phyloP scores from a whole-genome alignment of 2,329 filamentous ascomycete species.

The Lasiodiplodia sp. region DNA sequence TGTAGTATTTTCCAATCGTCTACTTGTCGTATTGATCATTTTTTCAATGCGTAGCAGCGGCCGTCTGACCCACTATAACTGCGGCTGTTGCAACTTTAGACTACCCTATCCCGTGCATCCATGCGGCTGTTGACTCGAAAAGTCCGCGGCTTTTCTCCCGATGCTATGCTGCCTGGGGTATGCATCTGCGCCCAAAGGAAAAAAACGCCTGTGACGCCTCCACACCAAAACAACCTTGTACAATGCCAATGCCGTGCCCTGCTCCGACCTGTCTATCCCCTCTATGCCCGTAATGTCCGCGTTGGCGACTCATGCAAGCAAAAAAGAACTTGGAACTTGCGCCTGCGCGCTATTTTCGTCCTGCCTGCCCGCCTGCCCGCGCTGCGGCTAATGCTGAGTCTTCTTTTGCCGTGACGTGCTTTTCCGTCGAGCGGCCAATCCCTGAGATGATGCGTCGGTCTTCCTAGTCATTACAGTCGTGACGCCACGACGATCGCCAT shows the following conservation, averaged over 20 bases:
- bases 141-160: constrained; percentile 28
- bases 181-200: constrained; percentile 26
- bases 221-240: constrained; percentile 29
- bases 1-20: constrained; percentile 25
- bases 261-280: constrained; percentile 20
- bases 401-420: constrained; percentile 12
- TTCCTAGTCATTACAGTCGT: constrained; percentile 28
- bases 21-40: constrained; percentile 28
- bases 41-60: constrained; percentile 28
- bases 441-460: constrained; percentile 22
- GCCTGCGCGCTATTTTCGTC: constrained; percentile 25
- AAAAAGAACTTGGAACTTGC: constrained; percentile 25
- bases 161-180: constrained; percentile 29
- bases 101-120: constrained; percentile 27
- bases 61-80: constrained; percentile 30
- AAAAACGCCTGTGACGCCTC: constrained; percentile 30
- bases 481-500: constrained; percentile 25
- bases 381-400: constrained; percentile 8
- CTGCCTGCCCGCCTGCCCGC: not conserved
- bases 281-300: constrained; percentile 26
- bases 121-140: constrained; percentile 29
- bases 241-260: constrained; percentile 29
- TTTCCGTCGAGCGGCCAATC: constrained; percentile 5
- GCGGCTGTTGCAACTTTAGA: constrained; percentile 28
- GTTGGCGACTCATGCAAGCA: constrained; percentile 25